Percentiles rank a stretch among this genome's conserved stretches.
These are phyloP conservation scores for Mycosphaerella arachidis DNA, from an alignment of 2,329 filamentous ascomycete species.

Conservation along the genomic window DNA sequence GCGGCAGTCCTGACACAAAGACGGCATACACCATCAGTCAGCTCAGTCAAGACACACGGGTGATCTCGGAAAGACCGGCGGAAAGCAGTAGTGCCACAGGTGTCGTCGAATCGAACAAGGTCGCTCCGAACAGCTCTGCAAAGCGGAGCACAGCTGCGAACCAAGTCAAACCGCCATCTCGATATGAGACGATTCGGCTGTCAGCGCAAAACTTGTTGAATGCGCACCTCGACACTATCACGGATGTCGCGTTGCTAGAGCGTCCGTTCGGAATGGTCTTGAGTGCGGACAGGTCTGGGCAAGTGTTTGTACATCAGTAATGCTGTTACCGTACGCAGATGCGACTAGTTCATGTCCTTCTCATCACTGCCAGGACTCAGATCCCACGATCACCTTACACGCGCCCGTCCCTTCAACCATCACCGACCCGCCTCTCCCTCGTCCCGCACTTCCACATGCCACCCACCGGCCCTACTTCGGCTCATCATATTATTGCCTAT, in stretches of 20 bases:
- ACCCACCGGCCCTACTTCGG: background rate
- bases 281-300: constrained; percentile 81
- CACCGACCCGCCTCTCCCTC: background rate
- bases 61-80: constrained; percentile 35
- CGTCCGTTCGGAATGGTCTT: constrained; percentile 88
- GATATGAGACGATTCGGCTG: constrained; percentile 78
- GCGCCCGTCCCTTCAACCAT: background rate
- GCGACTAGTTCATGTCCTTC: too few species aligned
- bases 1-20: constrained; percentile 58
- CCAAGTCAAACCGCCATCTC: constrained; percentile 56
- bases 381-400: background rate
- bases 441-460: background rate
- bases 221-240: constrained; percentile 80
- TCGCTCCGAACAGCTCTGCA: constrained; percentile 32
- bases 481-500: background rate
- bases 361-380: too few species aligned
- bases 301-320: constrained; percentile 76
- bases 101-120: constrained; percentile 25
- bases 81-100: constrained; percentile 16
- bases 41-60: constrained; percentile 39
- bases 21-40: constrained; percentile 60
- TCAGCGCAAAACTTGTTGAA: constrained; percentile 83
- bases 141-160: constrained; percentile 25
- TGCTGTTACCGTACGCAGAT: background rate
- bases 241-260: constrained; percentile 85